Percentiles rank a stretch among this genome's conserved stretches.
These are phyloP conservation scores for Umbelopsis sp. DNA, from an alignment of 371 early-diverging fungal genomes.

Conservation along the genomic window DNA sequence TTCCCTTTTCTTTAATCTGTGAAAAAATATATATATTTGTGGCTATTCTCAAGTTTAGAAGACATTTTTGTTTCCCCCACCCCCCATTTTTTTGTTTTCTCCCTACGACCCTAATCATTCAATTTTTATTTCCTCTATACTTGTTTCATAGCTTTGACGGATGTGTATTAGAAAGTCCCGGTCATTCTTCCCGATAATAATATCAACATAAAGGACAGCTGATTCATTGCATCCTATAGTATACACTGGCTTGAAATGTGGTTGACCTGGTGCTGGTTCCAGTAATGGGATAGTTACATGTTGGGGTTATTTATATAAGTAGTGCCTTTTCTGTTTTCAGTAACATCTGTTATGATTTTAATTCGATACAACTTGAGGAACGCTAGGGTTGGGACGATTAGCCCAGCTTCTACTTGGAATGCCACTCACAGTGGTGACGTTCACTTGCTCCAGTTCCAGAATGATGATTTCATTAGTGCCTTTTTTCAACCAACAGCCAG, in stretches of 20 bases:
- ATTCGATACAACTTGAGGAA: neutral
- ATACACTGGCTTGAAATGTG: too few species aligned
- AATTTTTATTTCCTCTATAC: neutral
- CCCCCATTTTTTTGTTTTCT: neutral
- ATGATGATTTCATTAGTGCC: conserved; percentile 5
- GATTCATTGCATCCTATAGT: too few species aligned
- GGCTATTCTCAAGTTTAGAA: conserved; percentile 10
- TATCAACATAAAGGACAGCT: neutral
- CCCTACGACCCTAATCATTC: conserved; percentile 1
- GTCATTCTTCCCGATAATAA: neutral
- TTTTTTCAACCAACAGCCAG: conserved; percentile 12
- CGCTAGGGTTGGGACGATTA: conserved; percentile 2
- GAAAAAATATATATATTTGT: too few species aligned
- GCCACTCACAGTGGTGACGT: neutral
- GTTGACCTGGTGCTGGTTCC: too few species aligned
- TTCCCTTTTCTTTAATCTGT: too few species aligned
- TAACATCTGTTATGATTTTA: neutral
- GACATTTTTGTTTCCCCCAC: neutral
- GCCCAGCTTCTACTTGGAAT: neutral
- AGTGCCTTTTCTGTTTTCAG: neutral
- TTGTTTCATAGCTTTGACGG: conserved; percentile 2
- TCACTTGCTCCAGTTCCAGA: neutral
- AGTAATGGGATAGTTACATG: too few species aligned
- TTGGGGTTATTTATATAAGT: neutral
- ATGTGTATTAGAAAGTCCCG: conserved; percentile 9